Evolutionary conservation across 148 eudicot species (phyloP), one percentile per base, ranked within the genome.

Genomic region (Drosera capensis): DNA sequence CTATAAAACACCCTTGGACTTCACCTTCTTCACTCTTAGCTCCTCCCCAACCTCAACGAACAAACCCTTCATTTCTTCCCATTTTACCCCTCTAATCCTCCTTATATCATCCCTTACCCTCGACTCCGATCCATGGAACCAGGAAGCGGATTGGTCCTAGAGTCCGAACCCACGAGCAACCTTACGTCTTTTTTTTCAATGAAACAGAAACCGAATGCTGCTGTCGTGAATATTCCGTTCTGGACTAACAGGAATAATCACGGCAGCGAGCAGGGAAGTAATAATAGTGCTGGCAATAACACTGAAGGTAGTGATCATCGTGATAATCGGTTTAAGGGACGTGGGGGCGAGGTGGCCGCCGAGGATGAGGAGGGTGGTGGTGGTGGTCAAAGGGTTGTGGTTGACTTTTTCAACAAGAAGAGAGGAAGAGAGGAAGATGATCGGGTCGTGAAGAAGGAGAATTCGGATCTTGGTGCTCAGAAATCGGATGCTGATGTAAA

Each of bases 131-230:
- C 28, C 61, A 78, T 67, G 77, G 67, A 60, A 48, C 68, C 59
- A 56, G 84, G 74, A 74, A 68, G 85, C 73, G 82, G 94, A 40
- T 61, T 76, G 6, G 63, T 85, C 30, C 57, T 78, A 55, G 80
- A 82, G 52, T 82, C 80, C 7, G 90, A 82, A 52, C 66, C 29
- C n/a, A n/a, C n/a, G 8, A 43, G 46, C 15, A n/a, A n/a, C n/a
- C n/a, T n/a, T n/a, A 55, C 12, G 14, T 14, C 7, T 29, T 15
- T 15, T 23, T 41, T 41, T 4, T 3, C 5, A 5, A 49, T 2
- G 15, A 19, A 22, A 14, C 31, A 8, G 14, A n/a, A n/a, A n/a
- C n/a, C n/a, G n/a, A 23, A 22, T 3, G 7, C 14, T 16, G 7
- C 3, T 7, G 11, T 6, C 19, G 2, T 14, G 8, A 25, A 1